Evolutionary conservation across 257 asterid species (phyloP).

Genomic region (Solanum boliviense): DNA sequence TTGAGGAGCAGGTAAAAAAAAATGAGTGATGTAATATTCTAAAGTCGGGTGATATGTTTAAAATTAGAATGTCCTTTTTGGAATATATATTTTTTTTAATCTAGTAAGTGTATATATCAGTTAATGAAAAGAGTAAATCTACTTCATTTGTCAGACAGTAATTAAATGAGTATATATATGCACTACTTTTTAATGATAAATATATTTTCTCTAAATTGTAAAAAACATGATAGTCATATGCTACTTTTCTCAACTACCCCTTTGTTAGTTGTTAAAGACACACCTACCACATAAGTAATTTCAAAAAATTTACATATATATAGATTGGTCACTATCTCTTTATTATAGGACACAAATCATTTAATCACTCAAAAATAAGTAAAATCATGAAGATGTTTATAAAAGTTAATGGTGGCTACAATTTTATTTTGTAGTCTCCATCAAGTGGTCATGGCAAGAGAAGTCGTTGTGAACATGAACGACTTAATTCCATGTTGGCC

Average conservation of each 20-base stretch:
- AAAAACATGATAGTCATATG: too few species aligned
- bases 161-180: too few species aligned
- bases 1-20: too few species aligned
- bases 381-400: neutral
- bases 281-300: neutral
- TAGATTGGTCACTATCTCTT: neutral
- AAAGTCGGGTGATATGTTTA: neutral
- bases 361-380: neutral
- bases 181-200: neutral
- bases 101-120: neutral
- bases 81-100: too few species aligned
- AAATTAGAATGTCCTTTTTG: too few species aligned
- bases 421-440: neutral
- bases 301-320: neutral
- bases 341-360: neutral
- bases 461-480: neutral
- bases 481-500: neutral
- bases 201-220: too few species aligned
- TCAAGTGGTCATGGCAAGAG: neutral
- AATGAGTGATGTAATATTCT: too few species aligned
- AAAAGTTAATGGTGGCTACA: neutral
- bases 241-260: neutral
- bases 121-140: too few species aligned
- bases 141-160: rapidly evolving
- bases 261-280: neutral